phyloP scores from a whole-genome alignment of 805 yeast species.

The Brettanomyces bruxellensis region DNA sequence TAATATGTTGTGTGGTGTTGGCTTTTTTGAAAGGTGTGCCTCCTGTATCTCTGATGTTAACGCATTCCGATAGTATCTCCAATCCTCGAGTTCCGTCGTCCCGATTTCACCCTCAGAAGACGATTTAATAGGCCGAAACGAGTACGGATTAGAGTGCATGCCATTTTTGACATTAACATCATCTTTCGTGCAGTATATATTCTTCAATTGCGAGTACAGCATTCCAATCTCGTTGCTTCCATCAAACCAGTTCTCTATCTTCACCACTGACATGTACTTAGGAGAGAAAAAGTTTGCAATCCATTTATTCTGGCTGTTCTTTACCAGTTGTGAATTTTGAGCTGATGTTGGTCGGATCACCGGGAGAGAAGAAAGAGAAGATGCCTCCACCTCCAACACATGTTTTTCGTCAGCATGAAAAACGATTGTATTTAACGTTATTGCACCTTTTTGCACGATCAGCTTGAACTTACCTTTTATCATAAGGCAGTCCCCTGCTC shows the following conservation, averaged over 20 bases:
- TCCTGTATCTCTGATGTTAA: constrained; percentile 8
- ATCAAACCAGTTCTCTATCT: constrained; percentile 27
- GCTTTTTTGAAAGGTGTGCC: neutral
- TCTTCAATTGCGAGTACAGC: constrained; percentile 37
- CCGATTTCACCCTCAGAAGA: constrained; percentile 21
- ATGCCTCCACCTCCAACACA: constrained; percentile 21
- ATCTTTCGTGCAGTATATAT: constrained; percentile 24
- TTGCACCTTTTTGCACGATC: constrained; percentile 37
- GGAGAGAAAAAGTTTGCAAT: constrained; percentile 19
- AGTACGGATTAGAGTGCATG: constrained; percentile 13
- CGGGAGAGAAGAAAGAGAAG: constrained; percentile 32
- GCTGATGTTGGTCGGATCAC: constrained; percentile 33
- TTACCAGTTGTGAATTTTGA: constrained; percentile 12
- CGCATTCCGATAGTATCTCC: constrained; percentile 15
- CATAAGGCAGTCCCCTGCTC: constrained; percentile 31
- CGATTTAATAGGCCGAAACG: constrained; percentile 28
- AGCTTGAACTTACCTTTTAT: constrained; percentile 40
- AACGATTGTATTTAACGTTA: constrained; percentile 31
- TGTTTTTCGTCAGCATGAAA: constrained; percentile 19
- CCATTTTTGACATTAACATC: neutral
- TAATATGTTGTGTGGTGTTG: constrained; percentile 20
- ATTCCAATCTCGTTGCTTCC: constrained; percentile 38
- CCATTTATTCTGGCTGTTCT: constrained; percentile 23
- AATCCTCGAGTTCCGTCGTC: constrained; percentile 15
- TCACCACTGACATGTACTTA: constrained; percentile 34